phyloP scores from a whole-genome alignment of 2,329 filamentous ascomycete species.

The Scolecobasidium constrictum region DNA sequence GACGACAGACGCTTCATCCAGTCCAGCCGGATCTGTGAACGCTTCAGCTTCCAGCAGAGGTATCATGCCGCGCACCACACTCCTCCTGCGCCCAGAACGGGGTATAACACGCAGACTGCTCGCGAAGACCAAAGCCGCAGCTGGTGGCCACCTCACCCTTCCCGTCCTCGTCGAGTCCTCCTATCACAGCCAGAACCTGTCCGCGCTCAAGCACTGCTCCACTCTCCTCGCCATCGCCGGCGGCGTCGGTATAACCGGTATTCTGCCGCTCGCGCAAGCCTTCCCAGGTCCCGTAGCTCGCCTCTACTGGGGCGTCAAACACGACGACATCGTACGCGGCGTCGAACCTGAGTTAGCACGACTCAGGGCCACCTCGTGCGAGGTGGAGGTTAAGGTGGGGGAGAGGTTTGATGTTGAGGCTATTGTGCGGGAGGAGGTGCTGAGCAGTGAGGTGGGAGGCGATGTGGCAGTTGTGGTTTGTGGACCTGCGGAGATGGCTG shows the following conservation, averaged over 20 bases:
- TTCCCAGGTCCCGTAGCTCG: constrained; percentile 24
- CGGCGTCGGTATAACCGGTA: constrained; percentile 38
- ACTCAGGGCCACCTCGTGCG: constrained; percentile 11
- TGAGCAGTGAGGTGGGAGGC: constrained; percentile 46
- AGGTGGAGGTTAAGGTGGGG: constrained; percentile 24
- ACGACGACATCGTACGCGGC: constrained; percentile 16
- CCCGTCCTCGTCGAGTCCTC: constrained; percentile 30
- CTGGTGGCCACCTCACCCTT: constrained; percentile 13
- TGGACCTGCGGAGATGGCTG: constrained; percentile 56
- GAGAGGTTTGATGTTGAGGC: constrained; percentile 21
- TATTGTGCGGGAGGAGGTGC: constrained; percentile 41
- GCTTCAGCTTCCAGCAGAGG: background rate
- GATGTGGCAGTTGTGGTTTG: constrained; percentile 61
- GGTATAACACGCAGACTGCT: constrained; percentile 38
- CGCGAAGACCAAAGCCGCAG: constrained; percentile 12
- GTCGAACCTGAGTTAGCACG: constrained; percentile 15
- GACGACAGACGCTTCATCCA: background rate
- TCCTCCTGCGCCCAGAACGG: constrained; percentile 24
- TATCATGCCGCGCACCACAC: constrained; percentile 18
- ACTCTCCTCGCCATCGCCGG: constrained; percentile 33
- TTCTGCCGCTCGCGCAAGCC: constrained; percentile 24
- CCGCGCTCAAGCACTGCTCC: constrained; percentile 2
- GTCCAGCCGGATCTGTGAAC: background rate
- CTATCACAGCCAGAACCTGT: constrained; percentile 21
- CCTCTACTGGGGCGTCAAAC: constrained; percentile 26